Base-by-base conservation (phyloP, 1,284 basidiomycete species). In the Athelia psychrophila region DNA sequence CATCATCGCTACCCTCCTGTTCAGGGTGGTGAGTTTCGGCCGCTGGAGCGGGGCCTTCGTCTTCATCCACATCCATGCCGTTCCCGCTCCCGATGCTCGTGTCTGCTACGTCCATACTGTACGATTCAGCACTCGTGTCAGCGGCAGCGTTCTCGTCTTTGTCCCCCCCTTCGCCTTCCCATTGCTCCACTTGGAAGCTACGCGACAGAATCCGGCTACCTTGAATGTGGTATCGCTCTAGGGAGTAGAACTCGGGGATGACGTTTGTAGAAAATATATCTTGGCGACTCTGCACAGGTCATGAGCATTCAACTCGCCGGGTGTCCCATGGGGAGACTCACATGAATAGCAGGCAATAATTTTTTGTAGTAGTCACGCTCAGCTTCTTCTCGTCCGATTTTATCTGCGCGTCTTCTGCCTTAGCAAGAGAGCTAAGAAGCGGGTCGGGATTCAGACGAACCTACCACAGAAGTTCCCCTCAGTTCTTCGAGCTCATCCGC, bases 161-260 rank as follows among this genome's bases (percentile, higher is more conserved):
- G 9, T 63, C 60, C 16, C 56, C 55, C 2, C 68, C 67, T 51
- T 74, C 71, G 33, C 56, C 63, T 19, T 74, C 70, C 78, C 82
- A 83, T 48, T 72, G 77, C 56, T 84, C 81, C 42, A 96, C 86
- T 36, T 83, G 82, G 67, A 97, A 97, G 62, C 91, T 93, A 44
- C 96, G 81, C 12, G 94, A 97, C 6, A 98, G 78, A 48, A 99
- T 92, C n/a, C 91, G 81, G 54, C 91, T 95, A 5, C 96, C 97
- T 78, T 94, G 94, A 30, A 91, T 71, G 64, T 99, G 97, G 64
- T 92, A 98, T 18, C 79, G 74, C 45, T 86, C 80, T 4, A 95
- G 65, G 0, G 87, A 82, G 65, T 93, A 98, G 64, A 79, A 75
- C 6, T 64, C 63, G 0, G 70, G 61, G 18, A 80, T 60, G 42